Evolutionary conservation across 2,329 filamentous ascomycete genomes (phyloP).

Genomic region (Penicillium sp.): DNA sequence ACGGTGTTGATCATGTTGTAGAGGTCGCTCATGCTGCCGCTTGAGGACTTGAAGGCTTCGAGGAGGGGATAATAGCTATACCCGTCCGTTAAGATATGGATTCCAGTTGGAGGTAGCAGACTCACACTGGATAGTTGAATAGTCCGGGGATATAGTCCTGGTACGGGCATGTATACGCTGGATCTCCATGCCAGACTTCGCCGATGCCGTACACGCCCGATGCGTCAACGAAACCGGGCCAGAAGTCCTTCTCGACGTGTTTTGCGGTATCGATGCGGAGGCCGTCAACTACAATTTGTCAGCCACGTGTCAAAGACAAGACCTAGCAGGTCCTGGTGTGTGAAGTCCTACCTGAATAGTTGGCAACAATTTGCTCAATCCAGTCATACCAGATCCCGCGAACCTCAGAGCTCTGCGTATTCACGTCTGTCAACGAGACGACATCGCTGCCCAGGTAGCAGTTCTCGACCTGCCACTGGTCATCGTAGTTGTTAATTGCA

Average conservation of each 20-base stretch:
- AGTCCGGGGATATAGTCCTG: slow-evolving; percentile 49
- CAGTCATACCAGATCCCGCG: slow-evolving; percentile 45
- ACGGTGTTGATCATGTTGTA: slow-evolving; percentile 29
- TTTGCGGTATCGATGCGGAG: slow-evolving; percentile 57
- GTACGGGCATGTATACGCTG: slow-evolving; percentile 44
- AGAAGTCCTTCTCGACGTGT: slow-evolving; percentile 51
- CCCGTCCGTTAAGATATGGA: too few relatives aligned
- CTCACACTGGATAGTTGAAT: slow-evolving; percentile 51
- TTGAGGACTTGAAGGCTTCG: slow-evolving; percentile 38
- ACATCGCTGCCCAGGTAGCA: slow-evolving; percentile 47
- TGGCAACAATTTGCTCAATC: slow-evolving; percentile 45
- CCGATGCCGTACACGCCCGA: slow-evolving; percentile 51
- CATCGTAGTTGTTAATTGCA: slow-evolving; percentile 22
- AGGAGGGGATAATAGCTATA: slow-evolving; percentile 38
- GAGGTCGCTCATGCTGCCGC: slow-evolving; percentile 36
- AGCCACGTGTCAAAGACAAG: too few relatives aligned
- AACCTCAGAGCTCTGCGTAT: slow-evolving; percentile 49
- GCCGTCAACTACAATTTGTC: slow-evolving; percentile 45
- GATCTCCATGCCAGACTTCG: slow-evolving; percentile 47
- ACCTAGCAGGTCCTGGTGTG: too few relatives aligned
- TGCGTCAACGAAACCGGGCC: slow-evolving; percentile 39
- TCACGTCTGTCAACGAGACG: slow-evolving; percentile 54
- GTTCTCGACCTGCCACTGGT: slow-evolving; percentile 35
- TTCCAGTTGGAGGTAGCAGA: slow-evolving; percentile 30
- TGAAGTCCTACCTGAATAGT: slow-evolving; percentile 38